These are phyloP conservation scores for Melampsora larici-populina DNA, from an alignment of 1,284 basidiomycete species.

Conservation along the genomic window DNA sequence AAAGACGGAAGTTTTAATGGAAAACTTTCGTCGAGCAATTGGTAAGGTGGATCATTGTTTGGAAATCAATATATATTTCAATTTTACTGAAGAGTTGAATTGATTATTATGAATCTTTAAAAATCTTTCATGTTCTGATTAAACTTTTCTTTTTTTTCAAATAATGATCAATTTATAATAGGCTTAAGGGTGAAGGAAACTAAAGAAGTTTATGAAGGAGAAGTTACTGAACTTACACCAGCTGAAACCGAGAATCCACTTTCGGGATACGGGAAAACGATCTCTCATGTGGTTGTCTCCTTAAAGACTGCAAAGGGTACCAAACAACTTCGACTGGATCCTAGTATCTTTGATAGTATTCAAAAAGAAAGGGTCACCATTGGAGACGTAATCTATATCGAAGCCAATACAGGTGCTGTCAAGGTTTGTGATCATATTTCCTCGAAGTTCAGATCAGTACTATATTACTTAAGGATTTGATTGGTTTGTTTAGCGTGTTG, in stretches of 20 bases:
- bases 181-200: slow-evolving; percentile 95
- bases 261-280: slow-evolving; percentile 96
- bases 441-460: too few relatives aligned
- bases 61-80: too few relatives aligned
- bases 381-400: slow-evolving; percentile 95
- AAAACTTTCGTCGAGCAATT: slow-evolving; percentile 90
- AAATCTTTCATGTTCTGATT: neutral
- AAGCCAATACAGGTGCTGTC: slow-evolving; percentile 88
- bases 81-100: too few relatives aligned
- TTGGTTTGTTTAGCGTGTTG: slow-evolving; percentile 63
- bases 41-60: slow-evolving; percentile 61
- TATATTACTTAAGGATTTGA: neutral
- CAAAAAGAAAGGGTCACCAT: slow-evolving; percentile 95
- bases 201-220: slow-evolving; percentile 97
- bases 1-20: slow-evolving; percentile 97
- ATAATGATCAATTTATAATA: slow-evolving; percentile 51
- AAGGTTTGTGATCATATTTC: slow-evolving; percentile 63
- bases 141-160: neutral
- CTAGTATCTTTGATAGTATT: slow-evolving; percentile 93
- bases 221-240: slow-evolving; percentile 94
- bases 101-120: too few relatives aligned
- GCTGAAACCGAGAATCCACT: slow-evolving; percentile 92
- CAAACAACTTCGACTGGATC: slow-evolving; percentile 91
- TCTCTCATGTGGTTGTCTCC: slow-evolving; percentile 92
- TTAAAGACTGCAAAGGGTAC: slow-evolving; percentile 98